Conservation (phyloP, 257 asterid species). For the Rehmannia glutinosa region DNA sequence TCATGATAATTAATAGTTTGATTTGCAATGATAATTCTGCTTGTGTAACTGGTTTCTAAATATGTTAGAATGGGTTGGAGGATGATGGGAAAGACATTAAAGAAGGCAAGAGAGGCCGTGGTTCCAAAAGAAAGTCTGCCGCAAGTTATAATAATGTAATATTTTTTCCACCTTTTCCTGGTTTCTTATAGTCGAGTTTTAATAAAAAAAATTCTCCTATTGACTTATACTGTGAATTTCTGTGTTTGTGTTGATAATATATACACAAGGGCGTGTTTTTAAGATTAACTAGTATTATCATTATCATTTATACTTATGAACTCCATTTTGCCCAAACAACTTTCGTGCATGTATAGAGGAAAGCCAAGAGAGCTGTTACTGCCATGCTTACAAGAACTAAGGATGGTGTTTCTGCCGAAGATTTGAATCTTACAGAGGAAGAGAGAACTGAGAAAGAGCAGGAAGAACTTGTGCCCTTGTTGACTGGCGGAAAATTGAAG, state of each 20-base stretch:
- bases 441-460: constrained; percentile 81
- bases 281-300: background rate
- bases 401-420: constrained; percentile 62
- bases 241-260: background rate
- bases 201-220: background rate
- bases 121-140: constrained; percentile 68
- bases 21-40: constrained; percentile 2
- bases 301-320: background rate
- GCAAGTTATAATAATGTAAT: constrained; percentile 58
- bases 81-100: constrained; percentile 36
- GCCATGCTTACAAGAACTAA: constrained; percentile 85
- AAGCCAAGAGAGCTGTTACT: constrained; percentile 93
- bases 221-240: background rate
- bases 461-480: constrained; percentile 74
- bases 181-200: background rate
- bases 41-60: constrained; percentile 15
- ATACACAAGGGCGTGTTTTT: background rate
- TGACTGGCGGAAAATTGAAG: constrained; percentile 96
- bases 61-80: constrained; percentile 49
- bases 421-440: constrained; percentile 59
- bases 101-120: constrained; percentile 59
- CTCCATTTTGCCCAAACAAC: too few species aligned
- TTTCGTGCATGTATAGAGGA: constrained; percentile 41
- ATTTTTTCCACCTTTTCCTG: background rate
- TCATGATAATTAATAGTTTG: background rate